Evolutionary conservation across 1,284 basidiomycete species (phyloP), one percentile per base, ranked within the genome.

Genomic region (Agroathelia rolfsii): DNA sequence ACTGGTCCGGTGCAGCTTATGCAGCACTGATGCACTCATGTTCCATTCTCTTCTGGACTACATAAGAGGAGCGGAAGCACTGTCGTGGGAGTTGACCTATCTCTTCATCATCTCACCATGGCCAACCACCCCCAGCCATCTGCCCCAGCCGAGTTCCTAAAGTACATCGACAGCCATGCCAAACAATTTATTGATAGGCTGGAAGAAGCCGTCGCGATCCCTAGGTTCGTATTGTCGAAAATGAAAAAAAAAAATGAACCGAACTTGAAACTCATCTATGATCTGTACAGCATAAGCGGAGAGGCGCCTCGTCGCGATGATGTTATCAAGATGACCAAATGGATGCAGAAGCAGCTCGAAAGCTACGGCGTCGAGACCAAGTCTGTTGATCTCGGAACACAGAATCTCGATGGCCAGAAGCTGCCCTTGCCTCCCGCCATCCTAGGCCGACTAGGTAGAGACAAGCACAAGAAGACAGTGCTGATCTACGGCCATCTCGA

Each of bases 401-500:
- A 97, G 41, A 60, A 59, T 7, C 71, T 95, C 51, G 87, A 93
- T 35, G 89, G 74, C 2, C 63, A 88, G 46, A 68, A 76, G 43
- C 65, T 93, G 24, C 68, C 73, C 28, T 71, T 98, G 3, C 94
- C 94, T 0, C 90, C 90, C 6, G 88, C 80, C 5, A 75, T 98
- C 49, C 71, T 97, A 25, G 93, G 86, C 7, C 67, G 73, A 38
- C 69, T 96, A 41, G 90, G 92, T 9, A 68, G 79, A 34, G 87
- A 94, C 57, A 72, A 75, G 11, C 72, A 63, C 46, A 93, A 93
- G 74, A 93, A 86, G 72, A 96, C 89, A 0, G 76, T 96, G 34
- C 70, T 95, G 15, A 64, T 95, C 28, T 96, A 96, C 52, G 92
- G 90, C 1, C 87, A 92, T 53, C 92, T 85, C 49, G 84, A 87